Evolutionary conservation across 805 yeast genomes (phyloP).

Genomic region (Sungouiella thailandica): DNA sequence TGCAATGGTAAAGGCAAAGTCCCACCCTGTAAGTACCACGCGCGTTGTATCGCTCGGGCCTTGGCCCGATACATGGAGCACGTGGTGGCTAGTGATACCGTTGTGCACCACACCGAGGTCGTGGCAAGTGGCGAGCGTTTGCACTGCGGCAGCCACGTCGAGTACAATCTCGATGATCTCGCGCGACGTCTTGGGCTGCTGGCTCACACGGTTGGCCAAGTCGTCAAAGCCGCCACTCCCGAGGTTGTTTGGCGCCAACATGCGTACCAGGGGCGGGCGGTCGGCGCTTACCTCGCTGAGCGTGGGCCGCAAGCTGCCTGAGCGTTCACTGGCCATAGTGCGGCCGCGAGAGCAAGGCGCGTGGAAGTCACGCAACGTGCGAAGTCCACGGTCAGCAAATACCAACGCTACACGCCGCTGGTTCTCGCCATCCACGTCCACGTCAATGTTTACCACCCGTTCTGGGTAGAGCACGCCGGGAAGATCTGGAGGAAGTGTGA

Average conservation of each 20-base stretch:
- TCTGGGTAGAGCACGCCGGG: conserved; percentile 27
- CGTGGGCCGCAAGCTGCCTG: conserved; percentile 4
- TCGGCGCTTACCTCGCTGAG: conserved; percentile 8
- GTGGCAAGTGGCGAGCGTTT: conserved; percentile 25
- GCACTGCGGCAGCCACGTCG: conserved; percentile 21
- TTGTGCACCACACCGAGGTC: conserved; percentile 42
- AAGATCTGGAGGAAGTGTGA: conserved; percentile 22
- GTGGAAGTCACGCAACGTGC: conserved; percentile 10
- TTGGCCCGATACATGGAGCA: conserved; percentile 33
- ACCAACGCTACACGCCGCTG: conserved; percentile 19
- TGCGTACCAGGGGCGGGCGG: conserved; percentile 2
- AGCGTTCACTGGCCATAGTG: background rate
- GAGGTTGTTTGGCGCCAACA: conserved; percentile 3
- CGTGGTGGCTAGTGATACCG: conserved; percentile 37
- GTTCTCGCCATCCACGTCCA: conserved; percentile 1
- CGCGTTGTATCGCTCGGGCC: background rate
- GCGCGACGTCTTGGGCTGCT: conserved; percentile 15
- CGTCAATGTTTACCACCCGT: conserved; percentile 12
- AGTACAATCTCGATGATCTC: conserved; percentile 17
- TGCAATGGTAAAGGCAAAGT: conserved; percentile 37
- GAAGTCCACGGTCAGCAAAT: conserved; percentile 16
- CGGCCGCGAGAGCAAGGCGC: background rate
- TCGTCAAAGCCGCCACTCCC: conserved; percentile 13
- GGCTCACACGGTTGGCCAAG: conserved; percentile 12
- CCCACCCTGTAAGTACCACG: conserved; percentile 44